Percentiles rank a stretch among this genome's conserved stretches.
Evolutionary conservation across 2,329 filamentous ascomycete genomes (phyloP).

Genomic region (Cordyceps javanica): DNA sequence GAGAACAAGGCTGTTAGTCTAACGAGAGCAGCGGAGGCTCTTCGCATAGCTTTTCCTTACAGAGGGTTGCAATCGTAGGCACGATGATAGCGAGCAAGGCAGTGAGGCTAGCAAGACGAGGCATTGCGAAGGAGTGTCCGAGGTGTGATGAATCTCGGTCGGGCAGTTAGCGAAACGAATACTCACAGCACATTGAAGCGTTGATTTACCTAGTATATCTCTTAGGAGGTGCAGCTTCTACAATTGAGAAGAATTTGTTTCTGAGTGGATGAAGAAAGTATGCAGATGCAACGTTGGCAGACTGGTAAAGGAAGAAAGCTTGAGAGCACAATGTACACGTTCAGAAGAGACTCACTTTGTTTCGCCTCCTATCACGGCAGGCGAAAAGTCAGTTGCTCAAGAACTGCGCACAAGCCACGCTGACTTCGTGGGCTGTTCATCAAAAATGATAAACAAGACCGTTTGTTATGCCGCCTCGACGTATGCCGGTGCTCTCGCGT

Average conservation of each 20-base stretch:
- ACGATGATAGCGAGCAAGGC: conserved; percentile 4
- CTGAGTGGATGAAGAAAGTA: neutral
- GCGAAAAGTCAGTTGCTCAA: neutral
- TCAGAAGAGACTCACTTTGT: conserved; percentile 4
- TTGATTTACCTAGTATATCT: too few relatives aligned
- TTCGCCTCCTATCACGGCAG: neutral
- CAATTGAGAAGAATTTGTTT: too few relatives aligned
- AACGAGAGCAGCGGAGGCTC: neutral
- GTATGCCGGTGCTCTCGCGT: neutral
- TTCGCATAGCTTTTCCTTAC: neutral
- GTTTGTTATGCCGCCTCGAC: neutral
- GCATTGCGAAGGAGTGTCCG: neutral
- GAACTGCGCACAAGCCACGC: conserved; percentile 8
- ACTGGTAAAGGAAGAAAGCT: neutral
- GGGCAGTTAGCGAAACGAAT: neutral
- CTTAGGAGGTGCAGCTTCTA: too few relatives aligned
- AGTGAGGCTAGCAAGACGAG: neutral
- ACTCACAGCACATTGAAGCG: too few relatives aligned
- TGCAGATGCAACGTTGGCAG: neutral
- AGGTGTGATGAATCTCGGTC: neutral
- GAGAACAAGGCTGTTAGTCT: neutral
- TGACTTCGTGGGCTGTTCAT: neutral
- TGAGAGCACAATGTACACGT: neutral
- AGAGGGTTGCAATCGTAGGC: neutral
- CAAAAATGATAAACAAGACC: conserved; percentile 7